These are phyloP conservation scores for Xylaria castorea DNA, from an alignment of 495 filamentous ascomycete genomes.

Conservation along the genomic window DNA sequence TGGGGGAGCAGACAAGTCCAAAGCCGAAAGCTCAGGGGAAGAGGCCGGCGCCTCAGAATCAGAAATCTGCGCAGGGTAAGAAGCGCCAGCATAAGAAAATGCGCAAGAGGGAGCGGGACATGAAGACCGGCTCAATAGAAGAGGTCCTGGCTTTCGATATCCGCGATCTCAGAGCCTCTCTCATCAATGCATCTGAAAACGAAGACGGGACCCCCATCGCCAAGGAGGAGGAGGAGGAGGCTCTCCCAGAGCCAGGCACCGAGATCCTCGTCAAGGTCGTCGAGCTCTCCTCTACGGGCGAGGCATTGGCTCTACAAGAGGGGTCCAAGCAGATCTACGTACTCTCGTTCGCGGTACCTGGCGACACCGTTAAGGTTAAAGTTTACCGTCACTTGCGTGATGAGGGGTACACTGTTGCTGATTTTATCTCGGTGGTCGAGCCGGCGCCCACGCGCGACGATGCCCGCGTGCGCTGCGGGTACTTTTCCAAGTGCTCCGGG, in stretches of 20 bases:
- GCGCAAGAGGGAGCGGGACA: slow-evolving; percentile 55
- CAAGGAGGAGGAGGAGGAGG: slow-evolving; percentile 6
- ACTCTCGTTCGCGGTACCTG: slow-evolving; percentile 84
- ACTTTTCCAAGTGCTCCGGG: slow-evolving; percentile 86
- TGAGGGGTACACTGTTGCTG: slow-evolving; percentile 71
- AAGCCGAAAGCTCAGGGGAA: slow-evolving; percentile 5
- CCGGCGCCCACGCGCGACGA: slow-evolving; percentile 82
- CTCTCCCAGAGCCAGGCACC: slow-evolving; percentile 68
- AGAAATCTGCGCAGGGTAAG: slow-evolving; percentile 28
- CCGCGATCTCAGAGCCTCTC: slow-evolving; percentile 62
- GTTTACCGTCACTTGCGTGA: slow-evolving; percentile 70
- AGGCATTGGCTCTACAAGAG: slow-evolving; percentile 74
- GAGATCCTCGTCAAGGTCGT: slow-evolving; percentile 81
- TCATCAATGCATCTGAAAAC: slow-evolving; percentile 46
- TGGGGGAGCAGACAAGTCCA: not conserved
- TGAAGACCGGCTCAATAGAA: slow-evolving; percentile 66
- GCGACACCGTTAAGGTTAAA: slow-evolving; percentile 80
- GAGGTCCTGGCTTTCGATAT: slow-evolving; percentile 80
- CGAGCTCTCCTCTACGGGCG: slow-evolving; percentile 86
- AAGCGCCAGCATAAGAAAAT: slow-evolving; percentile 51
- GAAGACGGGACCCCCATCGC: slow-evolving; percentile 21
- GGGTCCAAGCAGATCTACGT: slow-evolving; percentile 79
- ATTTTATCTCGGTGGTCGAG: slow-evolving; percentile 78
- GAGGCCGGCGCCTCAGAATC: not conserved
- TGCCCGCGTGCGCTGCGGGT: slow-evolving; percentile 74